Percentiles rank a stretch among this genome's conserved stretches.
These are phyloP conservation scores for Fusarium sp. DNA, from an alignment of 2,329 filamentous ascomycete genomes.

Conservation along the genomic window DNA sequence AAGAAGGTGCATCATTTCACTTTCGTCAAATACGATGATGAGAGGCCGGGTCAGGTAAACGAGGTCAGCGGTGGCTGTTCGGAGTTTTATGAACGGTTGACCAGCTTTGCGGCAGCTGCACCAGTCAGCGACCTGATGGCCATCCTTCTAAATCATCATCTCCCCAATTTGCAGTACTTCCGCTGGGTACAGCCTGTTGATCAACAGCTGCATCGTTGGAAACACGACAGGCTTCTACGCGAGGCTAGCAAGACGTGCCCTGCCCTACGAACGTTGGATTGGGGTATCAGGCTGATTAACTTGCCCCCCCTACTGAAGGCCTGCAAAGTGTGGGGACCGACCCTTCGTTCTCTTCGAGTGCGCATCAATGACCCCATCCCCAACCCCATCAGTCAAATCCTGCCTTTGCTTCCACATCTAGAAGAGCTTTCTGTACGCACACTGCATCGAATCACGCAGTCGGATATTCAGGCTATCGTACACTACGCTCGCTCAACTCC, in stretches of 20 bases:
- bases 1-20: background rate
- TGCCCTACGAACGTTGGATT: background rate
- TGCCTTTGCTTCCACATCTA: background rate
- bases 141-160: background rate
- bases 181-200: background rate
- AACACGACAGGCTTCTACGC: background rate
- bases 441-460: background rate
- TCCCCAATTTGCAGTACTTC: background rate
- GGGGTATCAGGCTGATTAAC: background rate
- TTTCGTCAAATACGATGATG: background rate
- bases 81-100: background rate
- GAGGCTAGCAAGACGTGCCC: background rate
- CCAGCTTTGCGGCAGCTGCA: background rate
- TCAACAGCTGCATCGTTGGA: no score
- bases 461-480: background rate
- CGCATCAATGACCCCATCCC: rapidly evolving
- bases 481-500: no score
- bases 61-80: background rate
- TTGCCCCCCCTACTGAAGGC: background rate
- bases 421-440: background rate
- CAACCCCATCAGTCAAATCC: background rate
- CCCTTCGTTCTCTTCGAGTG: slow-evolving; percentile 12
- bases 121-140: background rate
- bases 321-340: slow-evolving; percentile 14
- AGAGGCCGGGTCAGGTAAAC: background rate